These are phyloP conservation scores for Waltergamsia citrina DNA, from an alignment of 2,329 filamentous ascomycete species.

Conservation along the genomic window DNA sequence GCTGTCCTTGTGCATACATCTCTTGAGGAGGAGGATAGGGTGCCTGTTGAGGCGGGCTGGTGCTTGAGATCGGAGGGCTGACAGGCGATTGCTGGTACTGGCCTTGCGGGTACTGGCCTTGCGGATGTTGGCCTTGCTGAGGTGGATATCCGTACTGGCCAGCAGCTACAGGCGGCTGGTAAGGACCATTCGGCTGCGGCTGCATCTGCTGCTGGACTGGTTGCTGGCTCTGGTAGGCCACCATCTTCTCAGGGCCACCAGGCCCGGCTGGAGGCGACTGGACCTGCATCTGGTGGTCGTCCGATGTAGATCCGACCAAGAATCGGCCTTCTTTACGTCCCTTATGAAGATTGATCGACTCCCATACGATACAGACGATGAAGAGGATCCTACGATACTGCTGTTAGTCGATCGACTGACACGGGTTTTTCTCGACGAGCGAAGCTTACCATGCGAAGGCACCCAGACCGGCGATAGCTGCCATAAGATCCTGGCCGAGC, in stretches of 20 bases:
- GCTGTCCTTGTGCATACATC: too few species aligned
- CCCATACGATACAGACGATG: conserved; percentile 25
- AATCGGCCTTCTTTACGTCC: conserved; percentile 28
- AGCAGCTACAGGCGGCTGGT: not conserved
- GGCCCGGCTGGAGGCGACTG: conserved; percentile 12
- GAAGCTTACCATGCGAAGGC: conserved; percentile 31
- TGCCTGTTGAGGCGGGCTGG: too few species aligned
- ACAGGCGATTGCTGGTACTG: conserved; percentile 6
- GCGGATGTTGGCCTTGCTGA: conserved; percentile 3
- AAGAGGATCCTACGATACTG: conserved; percentile 23
- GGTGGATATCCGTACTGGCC: not conserved
- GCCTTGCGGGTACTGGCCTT: conserved; percentile 8
- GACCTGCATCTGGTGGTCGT: conserved; percentile 22
- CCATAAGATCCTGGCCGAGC: conserved; percentile 22
- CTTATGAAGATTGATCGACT: conserved; percentile 20
- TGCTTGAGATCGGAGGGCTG: too few species aligned
- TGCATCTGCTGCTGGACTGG: conserved; percentile 9
- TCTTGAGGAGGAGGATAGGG: too few species aligned
- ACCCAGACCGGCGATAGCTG: conserved; percentile 31
- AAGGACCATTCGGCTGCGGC: conserved; percentile 5
- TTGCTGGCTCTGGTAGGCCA: conserved; percentile 8
- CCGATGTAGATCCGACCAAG: conserved; percentile 8
- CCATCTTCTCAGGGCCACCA: not conserved
- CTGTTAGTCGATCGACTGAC: conserved; percentile 3
- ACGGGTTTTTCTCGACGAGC: not conserved